These are phyloP conservation scores for Trametes coccinea DNA, from an alignment of 768 basidiomycete genomes.

Conservation along the genomic window DNA sequence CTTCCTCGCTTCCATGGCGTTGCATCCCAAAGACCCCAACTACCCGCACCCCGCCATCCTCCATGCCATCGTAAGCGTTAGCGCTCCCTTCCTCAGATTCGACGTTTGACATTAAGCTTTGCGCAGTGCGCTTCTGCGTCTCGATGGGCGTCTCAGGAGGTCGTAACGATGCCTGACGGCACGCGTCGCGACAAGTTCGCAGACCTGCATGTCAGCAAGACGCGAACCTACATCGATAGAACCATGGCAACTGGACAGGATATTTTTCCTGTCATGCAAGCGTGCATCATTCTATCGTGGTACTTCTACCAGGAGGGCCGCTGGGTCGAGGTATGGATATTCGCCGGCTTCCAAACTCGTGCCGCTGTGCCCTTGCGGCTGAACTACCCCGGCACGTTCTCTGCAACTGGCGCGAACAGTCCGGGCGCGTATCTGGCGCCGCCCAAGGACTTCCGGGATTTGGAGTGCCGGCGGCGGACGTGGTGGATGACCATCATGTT, in stretches of 20 bases:
- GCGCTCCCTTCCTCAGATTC: slow-evolving; percentile 5
- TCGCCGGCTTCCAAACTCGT: slow-evolving; percentile 81
- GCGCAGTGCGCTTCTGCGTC: slow-evolving; percentile 79
- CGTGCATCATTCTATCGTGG: slow-evolving; percentile 84
- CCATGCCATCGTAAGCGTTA: slow-evolving; percentile 75
- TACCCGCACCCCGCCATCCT: slow-evolving; percentile 90
- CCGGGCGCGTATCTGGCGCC: slow-evolving; percentile 80
- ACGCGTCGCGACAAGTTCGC: slow-evolving; percentile 82
- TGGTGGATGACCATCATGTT: slow-evolving; percentile 94
- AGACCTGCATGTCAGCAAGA: slow-evolving; percentile 84
- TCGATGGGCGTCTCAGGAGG: slow-evolving; percentile 74
- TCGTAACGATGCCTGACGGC: slow-evolving; percentile 69
- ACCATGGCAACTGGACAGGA: slow-evolving; percentile 90
- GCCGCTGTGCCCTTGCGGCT: slow-evolving; percentile 79
- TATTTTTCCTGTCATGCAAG: slow-evolving; percentile 85
- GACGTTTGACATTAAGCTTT: slow-evolving; percentile 18
- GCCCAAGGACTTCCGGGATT: slow-evolving; percentile 70
- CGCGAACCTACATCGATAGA: slow-evolving; percentile 83
- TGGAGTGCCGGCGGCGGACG: slow-evolving; percentile 77
- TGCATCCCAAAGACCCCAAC: slow-evolving; percentile 76
- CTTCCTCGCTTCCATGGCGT: slow-evolving; percentile 75
- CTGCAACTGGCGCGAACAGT: slow-evolving; percentile 59
- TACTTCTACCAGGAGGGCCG: slow-evolving; percentile 90
- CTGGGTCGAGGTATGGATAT: slow-evolving; percentile 92
- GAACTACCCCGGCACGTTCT: slow-evolving; percentile 83